Base-by-base conservation (phyloP, 2,329 filamentous ascomycete species). In the Neodidymelliopsis sp. region DNA sequence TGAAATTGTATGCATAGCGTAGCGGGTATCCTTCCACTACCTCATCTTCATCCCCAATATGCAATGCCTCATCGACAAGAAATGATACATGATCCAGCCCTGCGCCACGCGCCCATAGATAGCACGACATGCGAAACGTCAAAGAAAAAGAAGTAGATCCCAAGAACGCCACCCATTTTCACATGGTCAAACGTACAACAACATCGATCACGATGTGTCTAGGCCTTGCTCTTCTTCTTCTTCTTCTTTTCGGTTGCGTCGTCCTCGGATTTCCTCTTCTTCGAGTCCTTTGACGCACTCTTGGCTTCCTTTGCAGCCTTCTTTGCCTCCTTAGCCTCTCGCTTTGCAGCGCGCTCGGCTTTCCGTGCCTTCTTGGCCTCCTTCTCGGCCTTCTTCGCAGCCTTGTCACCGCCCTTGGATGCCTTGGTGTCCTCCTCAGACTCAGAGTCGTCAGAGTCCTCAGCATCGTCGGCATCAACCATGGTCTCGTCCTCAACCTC, bases 141-240 rank as follows among this genome's bases (percentile, higher is more conserved):
- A 41, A 49, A 23, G 33, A 45, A 50, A 52, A 50, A 49, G 44
- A 44, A 49, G 23, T 49, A 49, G 37, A 45, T 39, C 49, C 53
- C 53, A 38, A 33, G 50, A 58, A 46, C 41, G 43, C 49, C 43
- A 48, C 43, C 44, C 49, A 33, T 48, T 53, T 53, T 53, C 49
- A 53, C 49, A 53, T 53, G 43, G 36, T 40, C 49, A 43, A 43
- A 48, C 49, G 49, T 44, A 47, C 43, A 44, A 43, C 23, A 42
- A 37, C 46, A 42, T 34, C 33, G 34, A n/a, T n/a, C 13, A 35
- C 27, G 28, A 48, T 40, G 25, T 22, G 36, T 61, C 59, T 73
- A 73, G 20, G 62, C 70, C 66, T 73, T 72, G 66, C 63, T 73
- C 79, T 87, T 87, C 69, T 81, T 78, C 75, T 84, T 84, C 74